These are phyloP conservation scores for Gardenia jasminoides DNA, from an alignment of 257 asterid species.

Conservation along the genomic window DNA sequence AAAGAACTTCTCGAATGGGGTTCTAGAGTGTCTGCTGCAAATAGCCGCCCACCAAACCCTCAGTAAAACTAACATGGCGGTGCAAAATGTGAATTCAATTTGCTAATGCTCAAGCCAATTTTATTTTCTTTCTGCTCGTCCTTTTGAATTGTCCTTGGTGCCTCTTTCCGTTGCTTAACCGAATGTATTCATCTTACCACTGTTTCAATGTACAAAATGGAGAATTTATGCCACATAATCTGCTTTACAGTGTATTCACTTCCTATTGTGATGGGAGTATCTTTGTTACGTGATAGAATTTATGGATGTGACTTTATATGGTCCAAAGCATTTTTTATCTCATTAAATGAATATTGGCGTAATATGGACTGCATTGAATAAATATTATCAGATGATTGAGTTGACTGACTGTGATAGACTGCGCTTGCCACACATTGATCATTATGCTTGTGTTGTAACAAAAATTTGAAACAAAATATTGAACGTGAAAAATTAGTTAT, in stretches of 20 bases:
- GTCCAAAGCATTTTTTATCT: too few species aligned
- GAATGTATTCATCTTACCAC: neutral
- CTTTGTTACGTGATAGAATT: too few species aligned
- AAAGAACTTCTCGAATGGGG: slow-evolving; percentile 93
- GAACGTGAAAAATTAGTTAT: too few species aligned
- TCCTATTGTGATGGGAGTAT: neutral
- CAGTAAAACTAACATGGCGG: slow-evolving; percentile 38
- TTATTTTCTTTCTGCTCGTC: neutral
- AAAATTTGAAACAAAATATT: too few species aligned
- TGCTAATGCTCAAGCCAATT: neutral
- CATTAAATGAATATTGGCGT: too few species aligned
- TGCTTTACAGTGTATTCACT: too few species aligned
- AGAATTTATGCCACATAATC: neutral
- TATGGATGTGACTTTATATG: too few species aligned
- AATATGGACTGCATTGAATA: too few species aligned
- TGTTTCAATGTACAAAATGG: neutral
- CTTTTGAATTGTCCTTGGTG: neutral
- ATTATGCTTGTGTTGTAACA: too few species aligned
- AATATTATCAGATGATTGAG: too few species aligned
- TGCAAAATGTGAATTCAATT: neutral
- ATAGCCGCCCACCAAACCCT: slow-evolving; percentile 80
- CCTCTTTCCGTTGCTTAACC: neutral
- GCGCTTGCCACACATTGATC: too few species aligned
- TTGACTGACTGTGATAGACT: too few species aligned
- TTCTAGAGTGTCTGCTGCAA: slow-evolving; percentile 77